A percentile compares a stretch with the other conserved stretches of the same genome.
phyloP scores from a whole-genome alignment of 768 basidiomycete genomes.

The Tylopilus vinaceipallidus region DNA sequence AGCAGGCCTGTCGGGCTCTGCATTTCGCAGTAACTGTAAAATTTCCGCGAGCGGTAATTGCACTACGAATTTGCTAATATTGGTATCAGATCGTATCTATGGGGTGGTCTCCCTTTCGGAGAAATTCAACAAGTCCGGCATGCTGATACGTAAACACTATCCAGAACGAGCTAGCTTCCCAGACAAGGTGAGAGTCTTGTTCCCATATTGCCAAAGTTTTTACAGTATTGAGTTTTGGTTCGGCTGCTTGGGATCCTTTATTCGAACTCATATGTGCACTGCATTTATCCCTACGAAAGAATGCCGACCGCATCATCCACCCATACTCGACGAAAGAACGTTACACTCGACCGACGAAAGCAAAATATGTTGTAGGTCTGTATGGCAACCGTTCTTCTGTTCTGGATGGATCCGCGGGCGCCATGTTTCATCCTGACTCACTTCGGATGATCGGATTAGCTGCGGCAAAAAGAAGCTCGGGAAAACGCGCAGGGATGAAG shows the following conservation, averaged over 20 bases:
- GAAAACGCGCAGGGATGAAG: constrained; percentile 14
- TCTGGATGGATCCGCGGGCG: constrained; percentile 26
- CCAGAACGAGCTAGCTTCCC: constrained; percentile 18
- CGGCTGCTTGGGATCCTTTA: background rate
- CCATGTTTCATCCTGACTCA: constrained; percentile 18
- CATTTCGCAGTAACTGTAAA: constrained; percentile 27
- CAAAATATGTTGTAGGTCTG: constrained; percentile 3
- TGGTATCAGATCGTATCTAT: constrained; percentile 24
- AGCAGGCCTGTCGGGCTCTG: constrained; percentile 14
- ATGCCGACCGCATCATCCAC: constrained; percentile 6
- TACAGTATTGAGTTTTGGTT: constrained; percentile 22
- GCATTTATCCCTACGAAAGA: constrained; percentile 1
- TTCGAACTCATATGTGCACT: constrained; percentile 1
- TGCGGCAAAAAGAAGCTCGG: constrained; percentile 23
- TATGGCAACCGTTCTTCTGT: constrained; percentile 21
- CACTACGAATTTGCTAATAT: constrained; percentile 25
- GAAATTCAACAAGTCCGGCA: constrained; percentile 18
- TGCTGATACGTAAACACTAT: constrained; percentile 25
- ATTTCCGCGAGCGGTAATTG: constrained; percentile 32
- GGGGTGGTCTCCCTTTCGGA: constrained; percentile 18
- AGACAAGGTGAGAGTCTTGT: constrained; percentile 24
- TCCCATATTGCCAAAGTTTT: constrained; percentile 10
- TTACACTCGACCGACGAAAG: constrained; percentile 8
- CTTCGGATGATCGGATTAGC: constrained; percentile 22
- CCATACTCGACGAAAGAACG: constrained; percentile 15